phyloP scores from a whole-genome alignment of 1,284 basidiomycete genomes.

The Leccinum griseonigrum region DNA sequence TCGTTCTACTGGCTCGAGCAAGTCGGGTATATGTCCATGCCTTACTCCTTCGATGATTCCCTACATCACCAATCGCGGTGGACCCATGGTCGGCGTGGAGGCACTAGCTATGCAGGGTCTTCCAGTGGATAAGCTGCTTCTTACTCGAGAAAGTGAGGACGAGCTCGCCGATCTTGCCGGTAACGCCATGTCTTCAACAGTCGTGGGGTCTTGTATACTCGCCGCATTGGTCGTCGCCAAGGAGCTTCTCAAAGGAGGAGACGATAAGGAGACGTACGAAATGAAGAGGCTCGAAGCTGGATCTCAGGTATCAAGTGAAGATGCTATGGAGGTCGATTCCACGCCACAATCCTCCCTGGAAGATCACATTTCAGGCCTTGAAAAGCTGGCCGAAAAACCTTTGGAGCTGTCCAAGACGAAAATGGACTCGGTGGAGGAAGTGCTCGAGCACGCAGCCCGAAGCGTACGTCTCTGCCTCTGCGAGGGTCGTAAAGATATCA shows the following conservation, averaged over 20 bases:
- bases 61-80: slow-evolving; percentile 92
- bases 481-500: slow-evolving; percentile 83
- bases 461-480: slow-evolving; percentile 84
- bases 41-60: slow-evolving; percentile 96
- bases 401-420: slow-evolving; percentile 68
- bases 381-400: slow-evolving; percentile 57
- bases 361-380: slow-evolving; percentile 67
- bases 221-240: slow-evolving; percentile 73
- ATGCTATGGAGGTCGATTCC: slow-evolving; percentile 48
- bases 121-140: slow-evolving; percentile 85
- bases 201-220: slow-evolving; percentile 89
- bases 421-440: slow-evolving; percentile 45
- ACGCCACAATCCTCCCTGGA: slow-evolving; percentile 33
- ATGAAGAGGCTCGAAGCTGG: slow-evolving; percentile 46
- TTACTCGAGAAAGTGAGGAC: slow-evolving; percentile 92
- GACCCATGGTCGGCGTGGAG: slow-evolving; percentile 93
- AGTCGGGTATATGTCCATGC: slow-evolving; percentile 86
- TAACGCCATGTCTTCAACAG: slow-evolving; percentile 96
- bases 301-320: slow-evolving; percentile 38
- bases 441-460: slow-evolving; percentile 66
- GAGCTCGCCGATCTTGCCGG: slow-evolving; percentile 93
- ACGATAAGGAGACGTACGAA: slow-evolving; percentile 63
- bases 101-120: slow-evolving; percentile 93
- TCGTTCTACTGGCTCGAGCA: slow-evolving; percentile 78
- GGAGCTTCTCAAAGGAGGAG: slow-evolving; percentile 62